These are phyloP conservation scores for Tolypocladium sp. DNA, from an alignment of 2,329 filamentous ascomycete species.

Conservation along the genomic window DNA sequence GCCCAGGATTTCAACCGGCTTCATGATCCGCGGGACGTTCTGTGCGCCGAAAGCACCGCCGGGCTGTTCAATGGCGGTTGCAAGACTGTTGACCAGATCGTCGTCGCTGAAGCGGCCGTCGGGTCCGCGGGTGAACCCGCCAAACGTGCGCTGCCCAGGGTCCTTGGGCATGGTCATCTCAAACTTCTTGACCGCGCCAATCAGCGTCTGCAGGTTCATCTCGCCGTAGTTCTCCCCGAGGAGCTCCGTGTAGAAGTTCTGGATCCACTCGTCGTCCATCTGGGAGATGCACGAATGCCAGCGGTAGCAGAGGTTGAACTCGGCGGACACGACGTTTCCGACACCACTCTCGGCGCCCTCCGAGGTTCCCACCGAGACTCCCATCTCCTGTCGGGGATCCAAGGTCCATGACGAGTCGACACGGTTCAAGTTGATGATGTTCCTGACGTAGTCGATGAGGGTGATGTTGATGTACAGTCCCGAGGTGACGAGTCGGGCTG, in stretches of 20 bases:
- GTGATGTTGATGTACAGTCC: slow-evolving; percentile 75
- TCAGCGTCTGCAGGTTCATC: slow-evolving; percentile 51
- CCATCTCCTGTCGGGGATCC: slow-evolving; percentile 64
- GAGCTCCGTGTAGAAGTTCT: slow-evolving; percentile 55
- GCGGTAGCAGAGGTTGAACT: slow-evolving; percentile 83
- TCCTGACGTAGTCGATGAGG: slow-evolving; percentile 68
- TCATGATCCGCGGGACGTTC: slow-evolving; percentile 65
- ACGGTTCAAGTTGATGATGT: slow-evolving; percentile 54
- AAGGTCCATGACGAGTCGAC: slow-evolving; percentile 70
- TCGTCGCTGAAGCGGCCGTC: slow-evolving; percentile 69
- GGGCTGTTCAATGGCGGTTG: slow-evolving; percentile 64
- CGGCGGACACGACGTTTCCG: slow-evolving; percentile 76
- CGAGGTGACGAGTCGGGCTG: slow-evolving; percentile 63
- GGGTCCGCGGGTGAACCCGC: slow-evolving; percentile 50
- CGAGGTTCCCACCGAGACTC: slow-evolving; percentile 40
- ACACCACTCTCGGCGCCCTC: slow-evolving; percentile 58
- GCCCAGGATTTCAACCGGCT: slow-evolving; percentile 69
- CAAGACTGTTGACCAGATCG: slow-evolving; percentile 62
- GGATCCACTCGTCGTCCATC: slow-evolving; percentile 73
- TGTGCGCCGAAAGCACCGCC: slow-evolving; percentile 65
- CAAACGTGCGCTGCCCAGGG: slow-evolving; percentile 60
- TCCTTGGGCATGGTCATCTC: slow-evolving; percentile 54
- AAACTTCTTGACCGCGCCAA: slow-evolving; percentile 53
- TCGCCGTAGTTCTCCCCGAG: slow-evolving; percentile 46
- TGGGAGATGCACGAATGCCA: slow-evolving; percentile 72